Evolutionary conservation across 345 rosid genomes (phyloP).

Genomic region (Corchorus capsularis): DNA sequence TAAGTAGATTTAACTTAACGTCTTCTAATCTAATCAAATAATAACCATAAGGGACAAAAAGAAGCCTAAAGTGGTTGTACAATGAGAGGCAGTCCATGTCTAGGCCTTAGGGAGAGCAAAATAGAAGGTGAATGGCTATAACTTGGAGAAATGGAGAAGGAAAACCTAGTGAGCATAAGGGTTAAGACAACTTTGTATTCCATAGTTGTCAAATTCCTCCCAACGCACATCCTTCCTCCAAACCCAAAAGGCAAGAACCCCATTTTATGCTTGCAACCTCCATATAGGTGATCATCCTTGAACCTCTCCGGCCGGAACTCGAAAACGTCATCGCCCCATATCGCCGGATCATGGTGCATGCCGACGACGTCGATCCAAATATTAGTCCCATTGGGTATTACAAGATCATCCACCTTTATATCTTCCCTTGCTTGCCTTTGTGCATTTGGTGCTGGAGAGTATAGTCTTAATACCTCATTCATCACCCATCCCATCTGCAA

Average conservation of each 20-base stretch:
- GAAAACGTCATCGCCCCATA: constrained; percentile 81
- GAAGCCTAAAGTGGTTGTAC: constrained; percentile 42
- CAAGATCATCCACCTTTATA: constrained; percentile 41
- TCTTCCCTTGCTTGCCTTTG: constrained; percentile 79
- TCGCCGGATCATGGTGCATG: constrained; percentile 76
- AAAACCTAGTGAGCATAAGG: constrained; percentile 63
- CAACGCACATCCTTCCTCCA: constrained; percentile 95
- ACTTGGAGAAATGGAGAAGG: constrained; percentile 60
- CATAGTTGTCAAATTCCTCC: constrained; percentile 66
- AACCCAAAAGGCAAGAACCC: constrained; percentile 94
- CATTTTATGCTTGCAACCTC: constrained; percentile 88
- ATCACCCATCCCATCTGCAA: constrained; percentile 91
- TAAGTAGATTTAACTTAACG: not conserved
- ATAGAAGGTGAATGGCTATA: constrained; percentile 70
- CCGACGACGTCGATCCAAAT: constrained; percentile 92
- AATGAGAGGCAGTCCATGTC: constrained; percentile 67
- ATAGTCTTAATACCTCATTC: constrained; percentile 78
- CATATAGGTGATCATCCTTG: constrained; percentile 49
- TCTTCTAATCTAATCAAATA: not conserved
- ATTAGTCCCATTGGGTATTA: constrained; percentile 72
- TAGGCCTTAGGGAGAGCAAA: constrained; percentile 78
- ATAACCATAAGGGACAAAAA: not conserved
- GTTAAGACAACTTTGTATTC: constrained; percentile 80
- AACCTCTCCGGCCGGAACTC: constrained; percentile 92
- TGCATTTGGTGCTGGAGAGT: constrained; percentile 80